phyloP scores from a whole-genome alignment of 768 basidiomycete genomes.

The Tylopilus balloui region DNA sequence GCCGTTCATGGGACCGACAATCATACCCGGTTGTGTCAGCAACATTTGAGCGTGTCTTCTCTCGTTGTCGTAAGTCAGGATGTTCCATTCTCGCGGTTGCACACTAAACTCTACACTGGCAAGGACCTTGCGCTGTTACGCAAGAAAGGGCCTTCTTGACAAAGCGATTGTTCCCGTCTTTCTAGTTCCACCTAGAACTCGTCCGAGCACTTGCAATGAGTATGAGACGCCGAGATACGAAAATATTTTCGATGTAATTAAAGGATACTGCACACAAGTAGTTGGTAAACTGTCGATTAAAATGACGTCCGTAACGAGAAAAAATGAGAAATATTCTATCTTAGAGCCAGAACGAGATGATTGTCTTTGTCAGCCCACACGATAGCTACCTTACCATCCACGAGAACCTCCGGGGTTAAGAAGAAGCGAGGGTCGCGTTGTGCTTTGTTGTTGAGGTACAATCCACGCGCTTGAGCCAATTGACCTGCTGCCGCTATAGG shows the following conservation, averaged over 20 bases:
- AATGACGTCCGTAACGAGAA: neutral
- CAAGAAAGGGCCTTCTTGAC: neutral
- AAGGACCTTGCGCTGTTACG: slow-evolving; percentile 25
- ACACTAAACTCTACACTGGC: slow-evolving; percentile 1
- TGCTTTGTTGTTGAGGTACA: slow-evolving; percentile 65
- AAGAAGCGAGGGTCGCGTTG: slow-evolving; percentile 47
- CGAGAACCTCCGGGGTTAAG: slow-evolving; percentile 43
- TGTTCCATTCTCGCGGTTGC: neutral
- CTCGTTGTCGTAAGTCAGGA: slow-evolving; percentile 22
- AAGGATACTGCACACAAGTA: neutral
- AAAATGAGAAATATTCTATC: slow-evolving; percentile 5
- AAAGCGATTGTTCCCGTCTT: neutral
- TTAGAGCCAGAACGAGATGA: slow-evolving; percentile 49
- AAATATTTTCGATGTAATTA: slow-evolving; percentile 12
- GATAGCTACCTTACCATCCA: slow-evolving; percentile 62
- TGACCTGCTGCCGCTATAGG: slow-evolving; percentile 57
- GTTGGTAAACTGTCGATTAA: neutral
- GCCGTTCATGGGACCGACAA: slow-evolving; percentile 4
- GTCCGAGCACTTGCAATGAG: neutral
- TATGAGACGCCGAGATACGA: neutral
- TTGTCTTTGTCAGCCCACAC: slow-evolving; percentile 75
- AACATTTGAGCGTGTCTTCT: slow-evolving; percentile 16
- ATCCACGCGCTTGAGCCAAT: slow-evolving; percentile 58
- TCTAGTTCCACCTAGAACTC: neutral
- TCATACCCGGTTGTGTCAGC: slow-evolving; percentile 3